These are phyloP conservation scores for Pichiaceae sp. DNA, from an alignment of 1,139 yeast species.

Conservation along the genomic window DNA sequence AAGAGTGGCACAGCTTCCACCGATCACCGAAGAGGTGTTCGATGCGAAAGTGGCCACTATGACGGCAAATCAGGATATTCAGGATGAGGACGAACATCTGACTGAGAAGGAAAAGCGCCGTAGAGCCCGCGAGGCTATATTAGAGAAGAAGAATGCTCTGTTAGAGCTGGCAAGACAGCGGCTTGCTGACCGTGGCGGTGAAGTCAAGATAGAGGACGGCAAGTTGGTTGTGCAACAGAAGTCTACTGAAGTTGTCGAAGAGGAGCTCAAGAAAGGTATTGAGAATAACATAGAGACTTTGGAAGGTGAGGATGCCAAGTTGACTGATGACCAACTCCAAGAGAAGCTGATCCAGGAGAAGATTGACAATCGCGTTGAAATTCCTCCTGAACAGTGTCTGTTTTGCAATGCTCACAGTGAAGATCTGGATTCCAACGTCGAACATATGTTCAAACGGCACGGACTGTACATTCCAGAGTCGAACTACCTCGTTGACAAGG, in stretches of 20 bases:
- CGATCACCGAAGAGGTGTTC: conserved; percentile 42
- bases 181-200: conserved; percentile 32
- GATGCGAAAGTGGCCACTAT: conserved; percentile 36
- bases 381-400: conserved; percentile 68
- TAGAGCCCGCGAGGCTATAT: conserved; percentile 53
- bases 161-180: conserved; percentile 54
- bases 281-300: conserved; percentile 13
- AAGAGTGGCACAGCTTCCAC: conserved; percentile 51
- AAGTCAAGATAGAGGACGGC: conserved; percentile 21
- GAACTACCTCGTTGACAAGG: conserved; percentile 55
- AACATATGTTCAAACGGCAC: conserved; percentile 69
- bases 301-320: conserved; percentile 16
- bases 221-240: conserved; percentile 11
- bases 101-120: conserved; percentile 60
- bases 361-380: conserved; percentile 52
- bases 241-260: conserved; percentile 10
- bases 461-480: conserved; percentile 86
- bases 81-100: conserved; percentile 20
- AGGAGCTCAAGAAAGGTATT: conserved; percentile 4
- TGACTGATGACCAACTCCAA: conserved; percentile 22
- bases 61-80: conserved; percentile 13
- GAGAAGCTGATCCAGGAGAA: conserved; percentile 48
- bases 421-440: conserved; percentile 51
- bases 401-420: conserved; percentile 53
- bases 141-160: conserved; percentile 53